Evolutionary conservation across 257 asterid genomes (phyloP).

Genomic region (Solanum clarkiae): DNA sequence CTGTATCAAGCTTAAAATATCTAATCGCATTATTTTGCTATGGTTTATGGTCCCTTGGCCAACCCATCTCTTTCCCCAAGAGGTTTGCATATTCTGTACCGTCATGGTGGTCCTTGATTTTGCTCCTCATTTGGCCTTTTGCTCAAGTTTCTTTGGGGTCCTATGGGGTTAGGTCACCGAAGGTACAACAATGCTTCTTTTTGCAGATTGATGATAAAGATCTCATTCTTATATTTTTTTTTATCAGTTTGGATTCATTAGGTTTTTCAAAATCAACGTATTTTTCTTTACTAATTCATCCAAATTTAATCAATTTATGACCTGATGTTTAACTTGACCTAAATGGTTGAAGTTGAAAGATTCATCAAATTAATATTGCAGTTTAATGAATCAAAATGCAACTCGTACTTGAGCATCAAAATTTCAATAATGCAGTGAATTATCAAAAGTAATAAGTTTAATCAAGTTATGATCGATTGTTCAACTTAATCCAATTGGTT

Average conservation of each 20-base stretch:
- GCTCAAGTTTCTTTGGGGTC: background rate
- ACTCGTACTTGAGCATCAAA: background rate
- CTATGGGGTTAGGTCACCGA: background rate
- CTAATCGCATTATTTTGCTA: background rate
- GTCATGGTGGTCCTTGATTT: background rate
- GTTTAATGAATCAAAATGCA: background rate
- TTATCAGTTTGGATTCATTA: background rate
- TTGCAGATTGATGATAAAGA: background rate
- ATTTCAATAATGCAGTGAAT: background rate
- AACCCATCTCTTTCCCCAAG: background rate
- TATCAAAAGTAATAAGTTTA: background rate
- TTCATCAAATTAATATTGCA: background rate
- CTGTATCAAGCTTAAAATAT: background rate
- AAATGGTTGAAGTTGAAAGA: background rate
- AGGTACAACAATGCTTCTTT: background rate
- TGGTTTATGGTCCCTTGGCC: background rate
- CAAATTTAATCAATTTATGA: background rate
- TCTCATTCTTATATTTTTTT: background rate
- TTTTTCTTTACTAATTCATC: background rate
- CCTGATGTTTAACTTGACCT: background rate
- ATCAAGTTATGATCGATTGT: too few relatives aligned
- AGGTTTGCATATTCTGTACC: background rate
- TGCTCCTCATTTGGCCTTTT: background rate
- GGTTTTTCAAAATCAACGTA: background rate
- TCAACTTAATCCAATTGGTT: too few relatives aligned